A percentile compares a stretch with the other conserved stretches of the same genome.
Evolutionary conservation across 352 stramenopile genomes (phyloP).

Genomic region (Phytopythium oedochilum): DNA sequence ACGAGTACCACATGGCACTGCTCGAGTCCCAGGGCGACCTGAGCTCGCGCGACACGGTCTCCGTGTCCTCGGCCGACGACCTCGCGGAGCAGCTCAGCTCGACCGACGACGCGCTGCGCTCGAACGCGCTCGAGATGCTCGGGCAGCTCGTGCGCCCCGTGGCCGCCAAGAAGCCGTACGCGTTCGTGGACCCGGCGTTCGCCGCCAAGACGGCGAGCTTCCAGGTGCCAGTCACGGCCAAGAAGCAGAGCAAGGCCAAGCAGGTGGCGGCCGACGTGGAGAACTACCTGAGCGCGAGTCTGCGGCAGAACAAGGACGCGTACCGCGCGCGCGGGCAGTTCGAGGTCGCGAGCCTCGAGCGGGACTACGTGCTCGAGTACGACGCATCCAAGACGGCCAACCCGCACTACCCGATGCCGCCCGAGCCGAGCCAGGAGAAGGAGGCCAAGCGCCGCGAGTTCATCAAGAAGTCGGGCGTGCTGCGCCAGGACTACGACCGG

Average conservation of each 20-base stretch:
- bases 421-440: conserved; percentile 30
- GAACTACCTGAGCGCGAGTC: conserved; percentile 34
- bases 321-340: conserved; percentile 17
- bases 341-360: conserved; percentile 19
- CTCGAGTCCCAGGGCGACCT: conserved; percentile 20
- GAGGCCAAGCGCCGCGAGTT: conserved; percentile 33
- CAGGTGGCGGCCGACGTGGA: conserved; percentile 33
- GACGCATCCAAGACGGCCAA: conserved; percentile 16
- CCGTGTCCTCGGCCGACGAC: conserved; percentile 38
- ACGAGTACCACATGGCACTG: conserved; percentile 25
- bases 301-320: conserved; percentile 25
- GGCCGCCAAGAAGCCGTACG: conserved; percentile 9
- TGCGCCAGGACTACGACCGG: conserved; percentile 38
- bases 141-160: conserved; percentile 29
- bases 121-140: conserved; percentile 17
- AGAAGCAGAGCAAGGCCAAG: conserved; percentile 20
- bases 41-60: conserved; percentile 27
- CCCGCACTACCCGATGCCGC: conserved; percentile 40
- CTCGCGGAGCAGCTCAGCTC: conserved; percentile 30
- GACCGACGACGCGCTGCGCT: conserved; percentile 4
- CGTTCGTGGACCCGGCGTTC: conserved; percentile 15
- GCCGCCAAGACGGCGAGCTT: conserved; percentile 9
- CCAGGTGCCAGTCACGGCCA: conserved; percentile 11
- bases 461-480: conserved; percentile 38
- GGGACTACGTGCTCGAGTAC: conserved; percentile 51